A percentile compares a stretch with the other conserved stretches of the same genome.
These are phyloP conservation scores for Gaeumannomyces tritici DNA, from an alignment of 2,329 filamentous ascomycete genomes.

Conservation along the genomic window DNA sequence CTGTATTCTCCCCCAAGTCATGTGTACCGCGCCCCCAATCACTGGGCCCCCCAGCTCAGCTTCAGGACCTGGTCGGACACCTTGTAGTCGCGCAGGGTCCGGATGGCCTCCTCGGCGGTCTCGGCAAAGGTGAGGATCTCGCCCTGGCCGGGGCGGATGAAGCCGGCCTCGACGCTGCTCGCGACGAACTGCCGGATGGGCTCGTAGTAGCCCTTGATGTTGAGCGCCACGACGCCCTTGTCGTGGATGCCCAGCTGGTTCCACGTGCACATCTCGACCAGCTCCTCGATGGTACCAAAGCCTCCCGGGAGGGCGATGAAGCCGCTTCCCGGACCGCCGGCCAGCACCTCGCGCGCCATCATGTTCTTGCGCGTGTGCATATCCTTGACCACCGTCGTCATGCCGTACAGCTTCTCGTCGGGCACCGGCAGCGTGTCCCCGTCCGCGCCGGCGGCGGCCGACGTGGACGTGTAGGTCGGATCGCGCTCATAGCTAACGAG, in stretches of 20 bases:
- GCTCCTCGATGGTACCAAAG: slow-evolving; percentile 91
- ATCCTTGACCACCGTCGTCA: slow-evolving; percentile 80
- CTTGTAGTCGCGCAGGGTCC: slow-evolving; percentile 63
- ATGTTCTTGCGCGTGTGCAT: slow-evolving; percentile 95
- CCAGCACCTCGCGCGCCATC: slow-evolving; percentile 83
- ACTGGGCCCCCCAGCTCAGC: slow-evolving; percentile 69
- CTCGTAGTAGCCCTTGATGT: slow-evolving; percentile 88
- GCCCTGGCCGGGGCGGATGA: slow-evolving; percentile 61
- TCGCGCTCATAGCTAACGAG: slow-evolving; percentile 72
- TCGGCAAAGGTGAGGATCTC: slow-evolving; percentile 71
- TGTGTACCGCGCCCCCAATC: slow-evolving; percentile 9
- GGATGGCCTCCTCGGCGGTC: slow-evolving; percentile 62
- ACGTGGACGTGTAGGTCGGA: slow-evolving; percentile 36
- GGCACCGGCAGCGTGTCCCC: slow-evolving; percentile 43
- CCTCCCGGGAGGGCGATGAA: slow-evolving; percentile 86
- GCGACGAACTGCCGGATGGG: slow-evolving; percentile 75
- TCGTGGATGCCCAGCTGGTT: slow-evolving; percentile 93
- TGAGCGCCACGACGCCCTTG: slow-evolving; percentile 69
- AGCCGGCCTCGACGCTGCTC: slow-evolving; percentile 65
- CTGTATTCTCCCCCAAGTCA: too few relatives aligned
- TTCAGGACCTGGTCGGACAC: slow-evolving; percentile 67
- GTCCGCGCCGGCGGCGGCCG: slow-evolving; percentile 21
- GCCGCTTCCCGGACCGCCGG: slow-evolving; percentile 71
- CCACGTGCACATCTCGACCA: slow-evolving; percentile 88
- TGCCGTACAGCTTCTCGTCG: slow-evolving; percentile 60